Percentiles rank a stretch among this genome's conserved stretches.
Conservation (phyloP, 495 filamentous ascomycete genomes). For the Penicillium maclennaniae region DNA sequence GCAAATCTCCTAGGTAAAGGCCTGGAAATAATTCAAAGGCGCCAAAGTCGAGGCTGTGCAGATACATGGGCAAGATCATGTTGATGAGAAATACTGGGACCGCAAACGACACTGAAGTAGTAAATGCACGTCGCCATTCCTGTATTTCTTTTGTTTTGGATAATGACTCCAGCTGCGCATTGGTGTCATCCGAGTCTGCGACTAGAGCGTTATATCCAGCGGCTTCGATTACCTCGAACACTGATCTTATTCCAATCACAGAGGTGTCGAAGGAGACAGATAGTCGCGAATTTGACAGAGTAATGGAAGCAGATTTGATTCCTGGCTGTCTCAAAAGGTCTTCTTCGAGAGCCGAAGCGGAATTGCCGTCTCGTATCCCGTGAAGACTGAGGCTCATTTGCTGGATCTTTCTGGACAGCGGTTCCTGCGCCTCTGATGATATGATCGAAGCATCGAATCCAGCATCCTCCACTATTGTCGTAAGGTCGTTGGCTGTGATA, state of each 20-base stretch:
- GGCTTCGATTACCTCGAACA: conserved; percentile 79
- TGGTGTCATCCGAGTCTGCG: conserved; percentile 89
- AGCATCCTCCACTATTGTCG: conserved; percentile 62
- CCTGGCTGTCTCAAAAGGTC: conserved; percentile 62
- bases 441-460: conserved; percentile 86
- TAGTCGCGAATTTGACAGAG: conserved; percentile 62
- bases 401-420: conserved; percentile 34
- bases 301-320: conserved; percentile 67
- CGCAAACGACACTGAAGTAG: conserved; percentile 71
- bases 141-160: conserved; percentile 95
- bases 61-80: conserved; percentile 83
- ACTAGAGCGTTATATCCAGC: conserved; percentile 83
- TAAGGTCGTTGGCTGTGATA: conserved; percentile 66
- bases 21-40: conserved; percentile 61
- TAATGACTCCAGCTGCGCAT: conserved; percentile 91
- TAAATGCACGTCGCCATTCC: conserved; percentile 82
- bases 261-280: conserved; percentile 66
- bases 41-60: conserved; percentile 71
- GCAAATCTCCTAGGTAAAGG: conserved; percentile 79
- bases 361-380: conserved; percentile 65
- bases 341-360: conserved; percentile 69
- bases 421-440: conserved; percentile 37
- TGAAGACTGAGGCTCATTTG: conserved; percentile 76
- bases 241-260: conserved; percentile 68
- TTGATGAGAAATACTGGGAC: conserved; percentile 88